Evolutionary conservation across 306 rosid genomes (phyloP), one percentile per base, ranked within the genome.

Genomic region (Ammopiptanthus mongolicus): DNA sequence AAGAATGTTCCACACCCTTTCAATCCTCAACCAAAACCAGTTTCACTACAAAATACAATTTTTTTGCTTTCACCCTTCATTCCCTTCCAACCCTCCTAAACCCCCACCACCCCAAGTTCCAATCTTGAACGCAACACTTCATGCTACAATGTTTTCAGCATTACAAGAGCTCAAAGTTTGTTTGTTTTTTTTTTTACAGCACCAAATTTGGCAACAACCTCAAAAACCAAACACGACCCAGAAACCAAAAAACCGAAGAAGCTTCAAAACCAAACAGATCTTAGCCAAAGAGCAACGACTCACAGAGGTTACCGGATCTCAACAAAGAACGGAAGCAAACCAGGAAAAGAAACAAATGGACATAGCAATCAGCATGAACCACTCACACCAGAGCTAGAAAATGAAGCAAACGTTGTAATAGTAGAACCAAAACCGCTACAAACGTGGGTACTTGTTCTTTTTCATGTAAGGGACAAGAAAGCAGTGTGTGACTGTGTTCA

Each of bases 11-110:
- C 82, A 31, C 80, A 66, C 82, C 67, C 31, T 52, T 33, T 8
- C 37, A 81, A 83, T 56, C 88, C 80, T 87, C 93, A 89, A 79
- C 94, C 92, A 82, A 91, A 88, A 78, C 93, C 93, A 75, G 86
- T 85, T 62, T 87, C 87, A 75, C 86, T 69, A 47, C 81, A 87
- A 57, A 89, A 85, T 18, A 83, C 77, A 59, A 76, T 62, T 55
- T 65, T 78, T 76, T 80, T 85, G 47, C 81, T 78, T 72, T 71
- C 80, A 69, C 87, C 84, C 96, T 88, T 93, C 98, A 91, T 88
- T 82, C 86, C 86, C 74, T 60, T 66, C 55, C 78, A 64, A 69
- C 65, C 71, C 76, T 66, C 84, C 85, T 71, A 69, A 74, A 77
- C 61, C 88, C 86, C 55, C 79, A 77, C 71, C 80, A 78, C 83